phyloP scores from a whole-genome alignment of 2,329 filamentous ascomycete genomes.

The Didymella sp. region DNA sequence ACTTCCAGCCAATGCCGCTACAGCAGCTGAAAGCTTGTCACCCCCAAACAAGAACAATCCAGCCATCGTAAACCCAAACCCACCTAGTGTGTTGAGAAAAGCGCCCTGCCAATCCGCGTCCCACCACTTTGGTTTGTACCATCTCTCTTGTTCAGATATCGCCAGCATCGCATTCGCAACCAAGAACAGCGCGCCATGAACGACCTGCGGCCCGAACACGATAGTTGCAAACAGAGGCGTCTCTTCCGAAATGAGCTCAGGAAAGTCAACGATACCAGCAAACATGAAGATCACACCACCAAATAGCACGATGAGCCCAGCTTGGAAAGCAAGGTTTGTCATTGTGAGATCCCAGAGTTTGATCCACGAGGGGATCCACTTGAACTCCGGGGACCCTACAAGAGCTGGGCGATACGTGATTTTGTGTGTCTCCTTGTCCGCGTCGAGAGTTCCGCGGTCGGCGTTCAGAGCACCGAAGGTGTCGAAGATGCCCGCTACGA shows the following conservation, averaged over 20 bases:
- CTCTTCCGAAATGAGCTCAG: conserved; percentile 31
- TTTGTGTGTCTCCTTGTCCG: conserved; percentile 10
- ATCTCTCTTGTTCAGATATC: conserved; percentile 33
- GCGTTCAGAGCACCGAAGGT: conserved; percentile 35
- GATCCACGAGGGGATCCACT: conserved; percentile 29
- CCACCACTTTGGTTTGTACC: conserved; percentile 34
- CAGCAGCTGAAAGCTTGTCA: conserved; percentile 21
- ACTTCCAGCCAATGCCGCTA: conserved; percentile 33
- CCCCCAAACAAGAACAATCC: conserved; percentile 33
- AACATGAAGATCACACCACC: conserved; percentile 43
- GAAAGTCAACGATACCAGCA: conserved; percentile 38
- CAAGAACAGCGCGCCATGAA: conserved; percentile 37
- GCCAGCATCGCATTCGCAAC: conserved; percentile 39
- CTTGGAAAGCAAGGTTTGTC: conserved; percentile 37
- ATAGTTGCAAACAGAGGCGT: conserved; percentile 22
- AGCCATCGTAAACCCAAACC: conserved; percentile 39
- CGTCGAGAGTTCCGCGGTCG: conserved; percentile 22
- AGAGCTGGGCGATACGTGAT: conserved; percentile 35
- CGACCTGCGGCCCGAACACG: conserved; percentile 37
- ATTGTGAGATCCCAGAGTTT: conserved; percentile 29
- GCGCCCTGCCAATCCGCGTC: conserved; percentile 39
- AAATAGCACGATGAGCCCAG: conserved; percentile 39
- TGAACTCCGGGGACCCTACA: conserved; percentile 33
- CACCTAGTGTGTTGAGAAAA: conserved; percentile 35
- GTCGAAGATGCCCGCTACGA: conserved; percentile 37